These are phyloP conservation scores for Cucumis cinereus DNA, from an alignment of 306 rosid genomes.

Conservation along the genomic window DNA sequence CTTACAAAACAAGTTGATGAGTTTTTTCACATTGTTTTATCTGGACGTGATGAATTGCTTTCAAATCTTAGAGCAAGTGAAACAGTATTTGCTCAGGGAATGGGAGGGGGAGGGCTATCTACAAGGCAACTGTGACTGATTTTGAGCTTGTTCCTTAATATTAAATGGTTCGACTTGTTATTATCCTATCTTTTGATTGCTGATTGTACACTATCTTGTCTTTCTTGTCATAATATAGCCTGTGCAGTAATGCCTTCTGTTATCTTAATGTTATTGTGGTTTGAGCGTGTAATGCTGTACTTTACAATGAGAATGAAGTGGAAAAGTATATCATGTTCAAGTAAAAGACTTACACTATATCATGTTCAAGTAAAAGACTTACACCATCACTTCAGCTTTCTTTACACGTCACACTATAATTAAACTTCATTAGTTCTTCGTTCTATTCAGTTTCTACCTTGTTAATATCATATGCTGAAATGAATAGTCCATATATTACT, in stretches of 20 bases:
- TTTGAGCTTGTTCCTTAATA: background rate
- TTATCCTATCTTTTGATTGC: slow-evolving; percentile 24
- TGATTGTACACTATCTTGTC: slow-evolving; percentile 21
- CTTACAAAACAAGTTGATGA: slow-evolving; percentile 59
- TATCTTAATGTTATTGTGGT: background rate
- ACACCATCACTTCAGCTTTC: background rate
- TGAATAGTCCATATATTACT: background rate
- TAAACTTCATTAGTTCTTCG: background rate
- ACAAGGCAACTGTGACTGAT: slow-evolving; percentile 14
- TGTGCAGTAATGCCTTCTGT: slow-evolving; percentile 21
- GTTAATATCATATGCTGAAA: background rate
- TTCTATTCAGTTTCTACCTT: background rate
- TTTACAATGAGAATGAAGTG: slow-evolving; percentile 15
- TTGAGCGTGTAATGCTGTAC: slow-evolving; percentile 23
- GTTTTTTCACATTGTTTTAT: slow-evolving; percentile 44
- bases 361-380: background rate
- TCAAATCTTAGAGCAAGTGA: slow-evolving; percentile 39
- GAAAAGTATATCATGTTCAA: slow-evolving; percentile 2
- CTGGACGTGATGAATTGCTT: slow-evolving; percentile 62
- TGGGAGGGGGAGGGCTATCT: slow-evolving; percentile 9
- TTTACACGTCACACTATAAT: background rate
- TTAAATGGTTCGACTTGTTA: slow-evolving; percentile 21
- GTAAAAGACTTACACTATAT: slow-evolving; percentile 2
- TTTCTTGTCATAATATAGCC: slow-evolving; percentile 26
- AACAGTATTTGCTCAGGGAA: slow-evolving; percentile 13